These are phyloP conservation scores for Blastobotrys apis DNA, from an alignment of 1,139 yeast genomes.

Conservation along the genomic window DNA sequence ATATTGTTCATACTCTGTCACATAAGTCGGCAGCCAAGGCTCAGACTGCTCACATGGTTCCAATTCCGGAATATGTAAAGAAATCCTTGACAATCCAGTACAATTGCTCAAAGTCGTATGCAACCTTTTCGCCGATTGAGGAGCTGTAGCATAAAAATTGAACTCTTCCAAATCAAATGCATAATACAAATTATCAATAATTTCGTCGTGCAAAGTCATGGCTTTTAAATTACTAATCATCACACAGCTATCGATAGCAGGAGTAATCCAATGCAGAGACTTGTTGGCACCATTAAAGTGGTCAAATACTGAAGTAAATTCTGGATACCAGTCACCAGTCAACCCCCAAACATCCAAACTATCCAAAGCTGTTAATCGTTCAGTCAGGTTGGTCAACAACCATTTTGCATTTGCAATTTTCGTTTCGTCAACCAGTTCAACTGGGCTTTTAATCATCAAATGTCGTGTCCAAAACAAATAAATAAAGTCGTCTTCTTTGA, in stretches of 20 bases:
- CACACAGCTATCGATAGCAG: conserved; percentile 5
- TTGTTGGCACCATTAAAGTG: conserved; percentile 4
- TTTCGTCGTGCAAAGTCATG: conserved; percentile 11
- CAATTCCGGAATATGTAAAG: conserved; percentile 11
- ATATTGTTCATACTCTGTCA: conserved; percentile 12
- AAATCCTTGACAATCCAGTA: conserved; percentile 4
- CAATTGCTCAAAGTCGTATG: conserved; percentile 6
- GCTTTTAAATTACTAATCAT: conserved; percentile 9
- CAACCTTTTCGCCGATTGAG: conserved; percentile 2
- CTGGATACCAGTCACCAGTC: conserved; percentile 7
- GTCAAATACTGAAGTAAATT: conserved; percentile 5
- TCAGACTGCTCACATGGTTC: background rate
- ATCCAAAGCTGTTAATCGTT: conserved; percentile 9
- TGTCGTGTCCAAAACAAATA: conserved; percentile 14
- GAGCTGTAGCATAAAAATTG: conserved; percentile 4
- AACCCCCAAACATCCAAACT: conserved; percentile 14
- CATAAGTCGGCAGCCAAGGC: conserved; percentile 14
- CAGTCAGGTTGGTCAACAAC: conserved; percentile 6
- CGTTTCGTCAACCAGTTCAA: background rate
- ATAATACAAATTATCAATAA: conserved; percentile 8
- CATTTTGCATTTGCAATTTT: conserved; percentile 1
- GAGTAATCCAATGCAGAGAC: conserved; percentile 11
- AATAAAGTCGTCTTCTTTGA: conserved; percentile 2
- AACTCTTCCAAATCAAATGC: conserved; percentile 15
- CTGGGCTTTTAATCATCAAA: conserved; percentile 12